phyloP scores from a whole-genome alignment of 2,329 filamentous ascomycete genomes.

The Aspergillus sp. region DNA sequence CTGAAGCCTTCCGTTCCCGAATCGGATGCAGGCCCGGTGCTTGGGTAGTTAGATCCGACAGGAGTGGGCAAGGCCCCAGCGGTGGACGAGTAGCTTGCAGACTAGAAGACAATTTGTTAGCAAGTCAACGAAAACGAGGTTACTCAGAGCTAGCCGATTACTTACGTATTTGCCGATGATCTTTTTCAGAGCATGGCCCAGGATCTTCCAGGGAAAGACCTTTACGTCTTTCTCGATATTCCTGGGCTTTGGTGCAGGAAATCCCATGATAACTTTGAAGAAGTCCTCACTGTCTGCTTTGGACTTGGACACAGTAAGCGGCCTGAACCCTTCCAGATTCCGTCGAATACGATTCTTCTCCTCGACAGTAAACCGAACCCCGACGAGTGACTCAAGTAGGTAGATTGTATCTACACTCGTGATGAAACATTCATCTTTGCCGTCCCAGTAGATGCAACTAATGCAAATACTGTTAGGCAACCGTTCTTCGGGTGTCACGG shows the following conservation, averaged over 20 bases:
- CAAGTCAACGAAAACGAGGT: not conserved
- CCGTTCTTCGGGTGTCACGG: slow-evolving; percentile 76
- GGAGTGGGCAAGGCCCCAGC: slow-evolving; percentile 48
- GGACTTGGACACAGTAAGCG: slow-evolving; percentile 87
- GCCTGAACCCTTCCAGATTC: slow-evolving; percentile 92
- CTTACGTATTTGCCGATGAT: slow-evolving; percentile 95
- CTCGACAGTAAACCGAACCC: slow-evolving; percentile 84
- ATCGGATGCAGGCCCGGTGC: slow-evolving; percentile 47
- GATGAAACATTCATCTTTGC: slow-evolving; percentile 86
- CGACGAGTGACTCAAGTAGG: slow-evolving; percentile 87
- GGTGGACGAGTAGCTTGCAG: slow-evolving; percentile 68
- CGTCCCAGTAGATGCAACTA: slow-evolving; percentile 96
- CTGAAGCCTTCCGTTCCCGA: slow-evolving; percentile 49
- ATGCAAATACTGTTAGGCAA: slow-evolving; percentile 86
- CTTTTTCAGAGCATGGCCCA: slow-evolving; percentile 86
- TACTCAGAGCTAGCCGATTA: slow-evolving; percentile 22
- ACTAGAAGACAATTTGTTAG: slow-evolving; percentile 44
- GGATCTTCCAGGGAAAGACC: slow-evolving; percentile 94
- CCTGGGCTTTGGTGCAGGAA: slow-evolving; percentile 88
- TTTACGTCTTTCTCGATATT: slow-evolving; percentile 99
- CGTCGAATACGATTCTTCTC: slow-evolving; percentile 98
- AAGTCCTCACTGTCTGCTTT: slow-evolving; percentile 93
- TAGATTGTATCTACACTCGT: slow-evolving; percentile 97
- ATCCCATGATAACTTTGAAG: slow-evolving; percentile 99
- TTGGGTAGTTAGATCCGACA: slow-evolving; percentile 38